phyloP scores from a whole-genome alignment of 129 eudicot genomes.

The Escallonia rubra region DNA sequence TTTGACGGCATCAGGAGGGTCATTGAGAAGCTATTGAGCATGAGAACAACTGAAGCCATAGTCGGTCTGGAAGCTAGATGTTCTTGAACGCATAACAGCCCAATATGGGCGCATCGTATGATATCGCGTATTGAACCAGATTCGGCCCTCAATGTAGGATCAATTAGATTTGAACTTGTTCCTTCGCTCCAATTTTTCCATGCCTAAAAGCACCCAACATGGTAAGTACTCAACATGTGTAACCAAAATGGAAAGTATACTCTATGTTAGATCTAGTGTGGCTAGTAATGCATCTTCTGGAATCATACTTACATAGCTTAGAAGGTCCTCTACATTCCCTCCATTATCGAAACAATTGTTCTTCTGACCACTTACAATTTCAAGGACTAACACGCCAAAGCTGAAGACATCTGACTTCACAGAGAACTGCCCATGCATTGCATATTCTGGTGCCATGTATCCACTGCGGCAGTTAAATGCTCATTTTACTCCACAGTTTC shows the following conservation, averaged over 20 bases:
- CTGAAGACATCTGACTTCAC: background rate
- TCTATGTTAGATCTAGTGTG: too few species aligned
- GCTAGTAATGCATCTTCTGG: background rate
- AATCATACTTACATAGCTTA: background rate
- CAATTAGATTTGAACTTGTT: background rate
- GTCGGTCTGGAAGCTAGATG: too few species aligned
- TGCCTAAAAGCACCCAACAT: too few species aligned
- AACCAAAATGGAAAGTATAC: background rate
- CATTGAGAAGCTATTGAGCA: too few species aligned
- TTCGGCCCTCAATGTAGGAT: background rate
- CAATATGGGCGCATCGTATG: slow-evolving; percentile 15
- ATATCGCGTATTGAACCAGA: background rate
- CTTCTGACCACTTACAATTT: background rate
- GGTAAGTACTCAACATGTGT: background rate
- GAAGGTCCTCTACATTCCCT: background rate
- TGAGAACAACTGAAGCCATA: too few species aligned
- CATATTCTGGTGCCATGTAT: slow-evolving; percentile 2
- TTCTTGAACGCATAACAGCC: slow-evolving; percentile 18
- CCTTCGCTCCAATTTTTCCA: slow-evolving; percentile 3
- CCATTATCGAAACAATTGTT: background rate
- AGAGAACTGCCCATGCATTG: background rate
- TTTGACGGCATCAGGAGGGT: too few species aligned
- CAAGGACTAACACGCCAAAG: slow-evolving; percentile 3
- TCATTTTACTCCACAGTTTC: background rate
- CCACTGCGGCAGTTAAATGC: background rate